Evolutionary conservation across 495 filamentous ascomycete species (phyloP).

Genomic region (Trichocladium uniseriatum): DNA sequence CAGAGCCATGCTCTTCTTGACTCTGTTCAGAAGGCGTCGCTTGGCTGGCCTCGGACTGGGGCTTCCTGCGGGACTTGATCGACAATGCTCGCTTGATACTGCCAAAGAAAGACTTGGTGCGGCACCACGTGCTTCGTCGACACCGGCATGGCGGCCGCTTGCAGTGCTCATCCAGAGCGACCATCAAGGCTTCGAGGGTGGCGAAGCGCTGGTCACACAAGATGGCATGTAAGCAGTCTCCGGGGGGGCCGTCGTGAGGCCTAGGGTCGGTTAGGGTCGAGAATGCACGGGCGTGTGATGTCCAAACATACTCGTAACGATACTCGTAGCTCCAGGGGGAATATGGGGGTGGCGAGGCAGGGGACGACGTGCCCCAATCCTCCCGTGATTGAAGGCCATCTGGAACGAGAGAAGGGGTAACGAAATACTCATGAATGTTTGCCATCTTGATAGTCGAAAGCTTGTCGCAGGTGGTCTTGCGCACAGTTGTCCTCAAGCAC

Average conservation of each 20-base stretch:
- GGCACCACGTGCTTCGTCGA: neutral
- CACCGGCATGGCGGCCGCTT: constrained; percentile 2
- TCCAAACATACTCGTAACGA: neutral
- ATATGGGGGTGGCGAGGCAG: neutral
- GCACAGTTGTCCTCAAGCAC: too few species aligned
- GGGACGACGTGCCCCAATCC: neutral
- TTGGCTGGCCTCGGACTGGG: neutral
- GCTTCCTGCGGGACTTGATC: neutral
- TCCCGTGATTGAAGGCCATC: neutral
- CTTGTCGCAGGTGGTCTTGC: too few species aligned
- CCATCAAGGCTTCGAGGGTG: neutral
- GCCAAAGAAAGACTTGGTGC: constrained; percentile 4
- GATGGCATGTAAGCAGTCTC: neutral
- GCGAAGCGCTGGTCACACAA: constrained; percentile 4
- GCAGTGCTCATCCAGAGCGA: too few species aligned
- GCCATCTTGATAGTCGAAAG: neutral
- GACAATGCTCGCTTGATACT: neutral
- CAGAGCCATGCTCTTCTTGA: neutral
- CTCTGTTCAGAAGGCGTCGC: too few species aligned
- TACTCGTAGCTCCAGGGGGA: neutral
- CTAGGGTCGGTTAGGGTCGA: neutral
- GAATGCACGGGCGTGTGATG: neutral
- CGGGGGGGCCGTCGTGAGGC: neutral
- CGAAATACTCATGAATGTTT: neutral
- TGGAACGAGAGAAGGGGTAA: neutral